phyloP scores from a whole-genome alignment of 2,329 filamentous ascomycete species.

The Penicillium verrucosum region DNA sequence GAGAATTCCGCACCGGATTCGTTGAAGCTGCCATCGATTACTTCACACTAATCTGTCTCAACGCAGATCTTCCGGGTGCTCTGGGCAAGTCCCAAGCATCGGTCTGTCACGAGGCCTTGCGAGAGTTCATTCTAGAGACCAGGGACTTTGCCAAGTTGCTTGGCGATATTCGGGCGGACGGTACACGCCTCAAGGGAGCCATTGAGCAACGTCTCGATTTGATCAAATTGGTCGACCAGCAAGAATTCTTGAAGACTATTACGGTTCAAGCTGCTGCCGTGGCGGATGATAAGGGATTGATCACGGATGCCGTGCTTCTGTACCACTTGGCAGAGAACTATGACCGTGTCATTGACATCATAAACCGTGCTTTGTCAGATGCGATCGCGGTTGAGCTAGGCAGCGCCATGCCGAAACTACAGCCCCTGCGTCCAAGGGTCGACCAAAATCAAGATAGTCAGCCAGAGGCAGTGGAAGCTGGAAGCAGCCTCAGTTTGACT shows the following conservation, averaged over 20 bases:
- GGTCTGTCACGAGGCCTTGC: constrained; percentile 86
- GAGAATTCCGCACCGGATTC: constrained; percentile 88
- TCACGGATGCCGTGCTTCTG: constrained; percentile 87
- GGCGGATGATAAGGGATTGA: constrained; percentile 90
- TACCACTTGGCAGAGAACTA: constrained; percentile 96
- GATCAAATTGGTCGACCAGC: constrained; percentile 74
- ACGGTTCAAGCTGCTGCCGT: constrained; percentile 88
- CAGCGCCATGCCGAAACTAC: constrained; percentile 71
- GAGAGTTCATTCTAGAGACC: constrained; percentile 93
- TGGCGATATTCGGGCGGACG: constrained; percentile 84
- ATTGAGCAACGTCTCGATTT: constrained; percentile 82
- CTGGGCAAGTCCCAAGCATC: constrained; percentile 72
- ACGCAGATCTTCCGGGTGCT: constrained; percentile 73
- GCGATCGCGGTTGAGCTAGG: constrained; percentile 83
- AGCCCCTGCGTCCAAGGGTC: constrained; percentile 72
- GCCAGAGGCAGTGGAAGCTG: constrained; percentile 38
- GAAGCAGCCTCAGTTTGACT: constrained; percentile 58
- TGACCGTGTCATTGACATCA: constrained; percentile 84
- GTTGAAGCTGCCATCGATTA: constrained; percentile 91
- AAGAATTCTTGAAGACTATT: constrained; percentile 86
- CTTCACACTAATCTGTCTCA: constrained; percentile 84
- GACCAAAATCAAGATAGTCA: constrained; percentile 20
- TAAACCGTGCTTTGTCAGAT: constrained; percentile 87
- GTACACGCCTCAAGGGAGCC: constrained; percentile 76
- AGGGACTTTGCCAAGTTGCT: constrained; percentile 92